Conservation (phyloP, 148 eudicot genomes). For the Gaultheria prostrata region DNA sequence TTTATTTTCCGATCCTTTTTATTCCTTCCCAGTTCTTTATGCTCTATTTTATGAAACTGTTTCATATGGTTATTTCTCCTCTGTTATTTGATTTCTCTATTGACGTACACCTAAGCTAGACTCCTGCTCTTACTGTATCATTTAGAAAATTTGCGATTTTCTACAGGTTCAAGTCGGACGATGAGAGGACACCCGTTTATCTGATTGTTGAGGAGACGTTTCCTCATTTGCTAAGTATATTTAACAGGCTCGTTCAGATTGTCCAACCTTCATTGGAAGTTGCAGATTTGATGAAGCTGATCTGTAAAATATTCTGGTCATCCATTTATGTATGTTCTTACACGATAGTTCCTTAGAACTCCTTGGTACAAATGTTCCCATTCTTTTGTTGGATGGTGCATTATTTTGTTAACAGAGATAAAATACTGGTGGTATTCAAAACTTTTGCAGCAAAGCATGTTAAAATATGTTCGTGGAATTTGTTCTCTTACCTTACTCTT, state of each 20-base stretch:
- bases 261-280: conserved; percentile 75
- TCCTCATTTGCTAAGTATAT: conserved; percentile 73
- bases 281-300: conserved; percentile 91
- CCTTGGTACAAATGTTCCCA: background rate
- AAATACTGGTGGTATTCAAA: background rate
- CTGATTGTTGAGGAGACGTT: conserved; percentile 90
- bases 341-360: background rate
- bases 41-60: background rate
- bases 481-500: background rate
- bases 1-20: background rate
- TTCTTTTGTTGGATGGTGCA: conserved; percentile 7
- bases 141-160: conserved; percentile 2
- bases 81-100: background rate
- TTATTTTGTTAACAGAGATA: background rate
- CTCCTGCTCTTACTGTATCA: background rate
- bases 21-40: background rate
- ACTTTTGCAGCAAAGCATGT: background rate
- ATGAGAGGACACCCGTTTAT: conserved; percentile 81
- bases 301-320: conserved; percentile 98
- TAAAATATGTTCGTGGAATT: background rate
- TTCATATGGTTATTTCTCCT: background rate
- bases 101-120: background rate
- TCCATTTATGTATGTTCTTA: conserved; percentile 78
- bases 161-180: conserved; percentile 94
- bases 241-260: conserved; percentile 78